Evolutionary conservation across 306 rosid genomes (phyloP).

Genomic region (Quercus ilex): DNA sequence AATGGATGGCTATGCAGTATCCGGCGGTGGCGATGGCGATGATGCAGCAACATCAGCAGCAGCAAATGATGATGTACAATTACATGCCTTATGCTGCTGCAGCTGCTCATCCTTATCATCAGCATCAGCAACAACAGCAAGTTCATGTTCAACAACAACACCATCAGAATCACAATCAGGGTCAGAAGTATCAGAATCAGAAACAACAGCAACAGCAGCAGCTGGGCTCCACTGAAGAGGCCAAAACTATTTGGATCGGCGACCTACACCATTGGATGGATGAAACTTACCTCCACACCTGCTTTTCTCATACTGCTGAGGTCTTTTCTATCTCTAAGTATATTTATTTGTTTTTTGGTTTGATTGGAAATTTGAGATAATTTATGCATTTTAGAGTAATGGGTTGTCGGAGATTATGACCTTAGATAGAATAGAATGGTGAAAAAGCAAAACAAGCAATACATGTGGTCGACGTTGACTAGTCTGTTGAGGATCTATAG

Average conservation of each 20-base stretch:
- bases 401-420: no score
- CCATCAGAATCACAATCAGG: conserved; percentile 39
- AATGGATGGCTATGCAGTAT: conserved; percentile 93
- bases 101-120: conserved; percentile 46
- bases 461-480: no score
- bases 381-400: background rate
- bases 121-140: conserved; percentile 15
- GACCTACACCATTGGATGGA: conserved; percentile 96
- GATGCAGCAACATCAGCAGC: conserved; percentile 59
- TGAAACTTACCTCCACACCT: conserved; percentile 65
- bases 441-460: no score
- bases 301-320: conserved; percentile 85
- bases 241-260: conserved; percentile 90
- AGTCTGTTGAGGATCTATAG: no score
- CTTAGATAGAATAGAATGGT: no score
- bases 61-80: conserved; percentile 96
- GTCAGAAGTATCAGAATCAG: conserved; percentile 31
- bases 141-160: conserved; percentile 54
- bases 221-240: conserved; percentile 60
- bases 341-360: no score
- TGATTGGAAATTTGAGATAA: no score
- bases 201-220: conserved; percentile 30
- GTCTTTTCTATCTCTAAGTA: conserved; percentile 16
- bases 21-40: conserved; percentile 91
- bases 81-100: conserved; percentile 55